A percentile compares a stretch with the other conserved stretches of the same genome.
These are phyloP conservation scores for Byssochlamys sp. DNA, from an alignment of 2,329 filamentous ascomycete species.

Conservation along the genomic window DNA sequence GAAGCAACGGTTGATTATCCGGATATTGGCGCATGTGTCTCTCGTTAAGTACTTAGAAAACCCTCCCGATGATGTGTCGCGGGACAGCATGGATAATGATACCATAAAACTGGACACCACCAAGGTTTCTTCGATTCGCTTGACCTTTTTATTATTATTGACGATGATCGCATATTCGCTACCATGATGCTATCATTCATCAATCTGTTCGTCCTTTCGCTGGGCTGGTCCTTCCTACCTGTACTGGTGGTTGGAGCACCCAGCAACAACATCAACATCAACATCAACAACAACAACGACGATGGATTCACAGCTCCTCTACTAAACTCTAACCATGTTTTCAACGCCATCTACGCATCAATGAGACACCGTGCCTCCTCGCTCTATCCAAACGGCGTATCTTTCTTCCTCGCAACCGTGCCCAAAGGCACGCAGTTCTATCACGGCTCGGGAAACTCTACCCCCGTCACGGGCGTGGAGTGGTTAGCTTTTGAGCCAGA, in stretches of 20 bases:
- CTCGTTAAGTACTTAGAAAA: neutral
- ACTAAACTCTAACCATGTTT: constrained; percentile 36
- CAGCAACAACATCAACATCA: neutral
- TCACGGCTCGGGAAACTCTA: constrained; percentile 45
- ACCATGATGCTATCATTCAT: neutral
- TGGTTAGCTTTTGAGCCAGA: constrained; percentile 67
- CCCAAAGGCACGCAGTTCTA: constrained; percentile 55
- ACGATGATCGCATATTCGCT: neutral
- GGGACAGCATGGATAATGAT: neutral
- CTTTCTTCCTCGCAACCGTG: constrained; percentile 53
- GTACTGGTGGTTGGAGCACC: neutral
- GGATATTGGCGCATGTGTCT: neutral
- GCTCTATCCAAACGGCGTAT: constrained; percentile 61
- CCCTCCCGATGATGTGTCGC: neutral
- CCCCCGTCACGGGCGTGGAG: constrained; percentile 44
- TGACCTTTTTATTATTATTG: neutral
- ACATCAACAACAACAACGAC: neutral
- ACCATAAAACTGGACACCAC: neutral
- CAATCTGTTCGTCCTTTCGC: neutral
- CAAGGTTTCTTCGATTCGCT: neutral
- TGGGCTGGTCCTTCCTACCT: neutral
- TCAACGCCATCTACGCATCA: constrained; percentile 61
- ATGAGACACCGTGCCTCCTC: constrained; percentile 61
- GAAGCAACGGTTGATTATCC: neutral
- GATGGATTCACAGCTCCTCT: neutral